Evolutionary conservation across 2,329 filamentous ascomycete genomes (phyloP).

Genomic region (Fusarium solani-melongenae): DNA sequence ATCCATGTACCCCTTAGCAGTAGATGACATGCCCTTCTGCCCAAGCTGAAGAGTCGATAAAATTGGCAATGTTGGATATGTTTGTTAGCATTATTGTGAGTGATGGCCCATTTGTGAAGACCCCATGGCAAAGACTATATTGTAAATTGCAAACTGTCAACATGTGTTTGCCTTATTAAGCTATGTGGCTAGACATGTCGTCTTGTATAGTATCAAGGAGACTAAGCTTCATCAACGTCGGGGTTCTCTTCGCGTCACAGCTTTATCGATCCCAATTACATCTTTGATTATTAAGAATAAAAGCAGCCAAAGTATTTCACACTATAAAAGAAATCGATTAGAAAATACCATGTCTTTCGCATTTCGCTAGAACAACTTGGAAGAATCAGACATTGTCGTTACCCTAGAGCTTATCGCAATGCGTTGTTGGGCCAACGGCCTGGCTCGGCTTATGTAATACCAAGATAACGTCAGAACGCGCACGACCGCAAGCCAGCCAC

Average conservation of each 20-base stretch:
- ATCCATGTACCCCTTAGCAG: not conserved
- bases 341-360: not conserved
- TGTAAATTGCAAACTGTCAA: not conserved
- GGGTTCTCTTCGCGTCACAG: not conserved
- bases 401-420: not conserved
- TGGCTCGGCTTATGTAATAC: not conserved
- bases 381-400: not conserved
- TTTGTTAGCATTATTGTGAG: not conserved
- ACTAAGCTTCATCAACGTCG: not conserved
- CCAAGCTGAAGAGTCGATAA: not conserved
- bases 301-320: not conserved
- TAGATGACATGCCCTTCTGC: not conserved
- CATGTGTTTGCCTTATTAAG: not conserved
- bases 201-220: too few species aligned
- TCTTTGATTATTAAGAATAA: not conserved
- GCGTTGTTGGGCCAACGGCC: not conserved
- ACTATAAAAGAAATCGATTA: not conserved
- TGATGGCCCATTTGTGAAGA: not conserved
- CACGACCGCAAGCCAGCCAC: not conserved
- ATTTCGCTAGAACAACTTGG: not conserved
- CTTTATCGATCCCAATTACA: not conserved
- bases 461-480: not conserved
- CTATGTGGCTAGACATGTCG: not conserved
- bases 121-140: not conserved
- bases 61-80: not conserved